Conservation (phyloP, 768 basidiomycete species). For the Boletus fagicola region DNA sequence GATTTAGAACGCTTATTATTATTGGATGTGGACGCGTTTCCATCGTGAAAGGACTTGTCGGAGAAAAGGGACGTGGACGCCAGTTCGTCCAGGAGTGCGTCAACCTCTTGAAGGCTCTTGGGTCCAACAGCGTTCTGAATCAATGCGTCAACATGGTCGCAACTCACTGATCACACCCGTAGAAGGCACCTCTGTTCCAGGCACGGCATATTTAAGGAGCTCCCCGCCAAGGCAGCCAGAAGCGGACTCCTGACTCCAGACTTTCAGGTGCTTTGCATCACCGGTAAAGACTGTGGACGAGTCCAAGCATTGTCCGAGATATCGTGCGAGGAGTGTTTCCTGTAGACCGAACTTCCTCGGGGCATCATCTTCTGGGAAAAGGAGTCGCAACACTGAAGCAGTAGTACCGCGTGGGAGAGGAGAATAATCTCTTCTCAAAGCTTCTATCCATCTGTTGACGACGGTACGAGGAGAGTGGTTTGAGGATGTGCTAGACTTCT, state of each 20-base stretch:
- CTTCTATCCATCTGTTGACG: slow-evolving; percentile 44
- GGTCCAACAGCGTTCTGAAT: slow-evolving; percentile 26
- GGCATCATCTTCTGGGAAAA: slow-evolving; percentile 84
- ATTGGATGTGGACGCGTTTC: slow-evolving; percentile 28
- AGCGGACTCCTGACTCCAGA: slow-evolving; percentile 42
- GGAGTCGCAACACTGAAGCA: slow-evolving; percentile 60
- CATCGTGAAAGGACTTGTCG: slow-evolving; percentile 41
- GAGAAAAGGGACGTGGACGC: slow-evolving; percentile 67
- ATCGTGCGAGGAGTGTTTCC: slow-evolving; percentile 55
- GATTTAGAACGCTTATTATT: slow-evolving; percentile 31
- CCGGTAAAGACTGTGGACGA: slow-evolving; percentile 31
- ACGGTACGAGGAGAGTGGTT: slow-evolving; percentile 39
- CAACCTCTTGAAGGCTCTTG: slow-evolving; percentile 49
- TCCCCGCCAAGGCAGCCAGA: slow-evolving; percentile 74
- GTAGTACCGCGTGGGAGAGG: slow-evolving; percentile 56
- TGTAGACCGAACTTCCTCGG: slow-evolving; percentile 71
- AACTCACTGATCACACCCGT: neutral
- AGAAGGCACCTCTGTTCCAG: slow-evolving; percentile 37
- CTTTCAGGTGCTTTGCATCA: slow-evolving; percentile 29
- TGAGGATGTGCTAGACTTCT: neutral
- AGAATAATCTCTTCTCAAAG: slow-evolving; percentile 41
- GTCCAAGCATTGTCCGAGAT: slow-evolving; percentile 51
- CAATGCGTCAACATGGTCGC: slow-evolving; percentile 6
- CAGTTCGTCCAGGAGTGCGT: slow-evolving; percentile 70
- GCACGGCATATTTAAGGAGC: slow-evolving; percentile 41